phyloP scores from a whole-genome alignment of 228 moss, liverwort and hornwort genomes.

The Sphagnum fallax region DNA sequence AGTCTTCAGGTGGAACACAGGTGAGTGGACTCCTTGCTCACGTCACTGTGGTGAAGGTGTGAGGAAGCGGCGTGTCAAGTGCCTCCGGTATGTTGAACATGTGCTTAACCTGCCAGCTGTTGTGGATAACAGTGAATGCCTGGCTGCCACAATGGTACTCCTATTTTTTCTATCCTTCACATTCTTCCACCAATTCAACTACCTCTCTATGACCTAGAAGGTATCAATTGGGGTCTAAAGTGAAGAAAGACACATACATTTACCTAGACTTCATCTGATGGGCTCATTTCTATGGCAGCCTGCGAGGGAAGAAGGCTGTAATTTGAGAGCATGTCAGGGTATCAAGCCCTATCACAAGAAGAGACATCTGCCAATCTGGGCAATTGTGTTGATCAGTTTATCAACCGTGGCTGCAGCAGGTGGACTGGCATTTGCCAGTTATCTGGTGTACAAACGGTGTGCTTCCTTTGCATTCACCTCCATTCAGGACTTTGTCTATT shows the following conservation, averaged over 20 bases:
- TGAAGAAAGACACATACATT: no score
- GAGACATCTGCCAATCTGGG: constrained; percentile 46
- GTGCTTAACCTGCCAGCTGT: constrained; percentile 14
- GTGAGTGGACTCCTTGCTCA: constrained; percentile 44
- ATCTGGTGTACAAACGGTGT: constrained; percentile 50
- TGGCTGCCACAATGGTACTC: constrained; percentile 27
- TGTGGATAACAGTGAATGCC: constrained; percentile 26
- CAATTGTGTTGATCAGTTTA: constrained; percentile 39
- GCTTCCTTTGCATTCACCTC: not conserved
- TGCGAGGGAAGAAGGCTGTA: constrained; percentile 36
- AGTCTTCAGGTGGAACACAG: constrained; percentile 34
- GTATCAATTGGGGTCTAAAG: no score
- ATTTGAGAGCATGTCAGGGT: constrained; percentile 28
- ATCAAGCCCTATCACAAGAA: constrained; percentile 13
- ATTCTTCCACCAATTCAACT: no score
- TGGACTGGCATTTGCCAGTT: constrained; percentile 47
- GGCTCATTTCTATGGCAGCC: constrained; percentile 25
- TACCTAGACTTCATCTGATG: no score
- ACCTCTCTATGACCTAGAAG: no score
- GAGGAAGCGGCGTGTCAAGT: constrained; percentile 29
- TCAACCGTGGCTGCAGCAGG: constrained; percentile 28
- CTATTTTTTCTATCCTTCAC: not conserved
- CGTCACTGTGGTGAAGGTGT: constrained; percentile 36
- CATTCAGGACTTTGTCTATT: not conserved
- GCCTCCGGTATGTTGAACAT: constrained; percentile 34